Evolutionary conservation across 164 flowering plant species (phyloP).

Genomic region (Paratinospora sagittata): DNA sequence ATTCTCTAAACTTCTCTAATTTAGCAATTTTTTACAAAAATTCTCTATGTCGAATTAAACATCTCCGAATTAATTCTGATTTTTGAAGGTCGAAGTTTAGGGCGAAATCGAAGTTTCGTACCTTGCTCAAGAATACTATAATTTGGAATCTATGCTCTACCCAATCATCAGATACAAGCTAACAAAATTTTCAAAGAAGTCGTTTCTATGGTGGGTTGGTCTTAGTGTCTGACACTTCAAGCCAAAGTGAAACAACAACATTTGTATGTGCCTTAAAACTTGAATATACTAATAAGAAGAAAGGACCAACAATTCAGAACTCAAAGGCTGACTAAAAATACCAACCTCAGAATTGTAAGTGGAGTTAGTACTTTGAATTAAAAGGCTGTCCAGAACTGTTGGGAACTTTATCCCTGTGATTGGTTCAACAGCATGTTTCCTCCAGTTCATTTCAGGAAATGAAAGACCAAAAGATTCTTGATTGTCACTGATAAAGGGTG

Average conservation of each 20-base stretch:
- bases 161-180: not conserved
- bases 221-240: not conserved
- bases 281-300: not conserved
- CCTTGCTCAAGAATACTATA: no score
- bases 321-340: not conserved
- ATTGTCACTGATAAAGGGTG: no score
- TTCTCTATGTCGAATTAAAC: no score
- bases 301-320: not conserved
- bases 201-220: not conserved
- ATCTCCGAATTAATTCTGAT: no score
- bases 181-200: not conserved
- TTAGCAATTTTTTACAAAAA: no score
- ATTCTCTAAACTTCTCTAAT: no score
- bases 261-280: not conserved
- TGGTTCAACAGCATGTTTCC: conserved; percentile 58
- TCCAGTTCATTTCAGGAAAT: conserved; percentile 42
- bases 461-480: conserved; percentile 40
- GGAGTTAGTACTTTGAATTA: conserved; percentile 31
- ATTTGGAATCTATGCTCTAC: no score
- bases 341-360: conserved; percentile 54
- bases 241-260: not conserved
- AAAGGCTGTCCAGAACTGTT: conserved; percentile 36
- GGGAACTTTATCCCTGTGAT: conserved; percentile 92
- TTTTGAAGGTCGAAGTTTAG: no score
- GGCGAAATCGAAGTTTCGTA: no score